Evolutionary conservation across 164 flowering plant species (phyloP), one percentile per base, ranked within the genome.

Genomic region (Kingdonia uniflora): DNA sequence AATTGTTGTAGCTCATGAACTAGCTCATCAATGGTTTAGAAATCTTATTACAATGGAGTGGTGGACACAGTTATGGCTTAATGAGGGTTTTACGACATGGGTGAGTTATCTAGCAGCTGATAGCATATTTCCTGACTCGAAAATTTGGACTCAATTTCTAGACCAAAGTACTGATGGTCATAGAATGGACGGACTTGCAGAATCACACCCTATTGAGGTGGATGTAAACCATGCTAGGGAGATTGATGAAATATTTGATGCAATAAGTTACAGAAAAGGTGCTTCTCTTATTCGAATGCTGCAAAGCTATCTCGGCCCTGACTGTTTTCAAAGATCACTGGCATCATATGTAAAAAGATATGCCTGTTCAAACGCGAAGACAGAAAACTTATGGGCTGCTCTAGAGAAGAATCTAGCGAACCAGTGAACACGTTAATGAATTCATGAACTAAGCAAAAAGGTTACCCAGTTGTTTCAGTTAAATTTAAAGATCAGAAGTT

Each of bases 41-140:
- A 92, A 92, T 74, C 99, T 92, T 65, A 96, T 92, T 22, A 92
- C 99, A 2, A 92, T 92, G 99, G 99, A 92, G 53, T 92, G 99
- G 99, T 92, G 99, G 99, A 88, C 95, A 0, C 91, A 92, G 65
- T 72, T 92, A 45, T 92, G 99, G 99, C 75, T 92, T 49, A 92
- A 92, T 68, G 99, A 92, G 71, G 99, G 99, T 38, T 92, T 92
- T 64, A 96, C 99, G 50, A 88, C 99, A 58, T 92, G 99, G 99
- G 99, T 92, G 76, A 82, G 95, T 70, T 92, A 92, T 69, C 70
- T 92, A 42, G 91, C 99, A 12, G 59, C 74, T 71, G 99, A 92
- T 76, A 67, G 65, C 72, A 58, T 92, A 62, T 92, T 88, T 63
- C 99, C 99, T 14, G 91, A 85, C 49, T 92, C 95, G 99, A 74